These are phyloP conservation scores for Ilex paraguariensis DNA, from an alignment of 305 asterid genomes.

Conservation along the genomic window DNA sequence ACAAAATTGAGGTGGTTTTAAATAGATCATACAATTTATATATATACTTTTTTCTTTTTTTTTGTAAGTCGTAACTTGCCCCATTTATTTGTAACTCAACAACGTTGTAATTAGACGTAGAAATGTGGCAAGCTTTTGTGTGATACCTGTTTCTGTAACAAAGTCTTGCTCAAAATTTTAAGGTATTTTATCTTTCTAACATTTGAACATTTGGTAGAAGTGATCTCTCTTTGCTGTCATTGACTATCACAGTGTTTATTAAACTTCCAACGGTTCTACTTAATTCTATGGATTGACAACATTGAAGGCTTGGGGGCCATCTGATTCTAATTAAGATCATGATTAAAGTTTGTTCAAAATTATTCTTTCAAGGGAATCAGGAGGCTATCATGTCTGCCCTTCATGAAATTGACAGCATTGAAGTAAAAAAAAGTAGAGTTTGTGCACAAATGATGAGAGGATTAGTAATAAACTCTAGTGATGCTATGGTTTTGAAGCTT, in stretches of 20 bases:
- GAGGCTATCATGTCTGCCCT: conserved; percentile 25
- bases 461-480: no score
- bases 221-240: conserved; percentile 30
- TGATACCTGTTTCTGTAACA: no score
- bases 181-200: conserved; percentile 48
- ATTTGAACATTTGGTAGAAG: conserved; percentile 41
- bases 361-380: conserved; percentile 13
- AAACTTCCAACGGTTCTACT: conserved; percentile 17
- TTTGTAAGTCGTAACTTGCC: no score
- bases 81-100: no score
- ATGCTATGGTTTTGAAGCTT: no score
- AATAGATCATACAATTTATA: no score
- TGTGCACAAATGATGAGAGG: conserved; percentile 1
- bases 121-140: no score
- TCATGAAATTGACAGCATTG: conserved; percentile 40
- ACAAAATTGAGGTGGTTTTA: no score
- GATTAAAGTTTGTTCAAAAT: conserved; percentile 33
- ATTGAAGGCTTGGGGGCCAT: conserved; percentile 30
- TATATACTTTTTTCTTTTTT: no score
- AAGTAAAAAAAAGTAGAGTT: conserved; percentile 16
- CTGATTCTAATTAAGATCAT: conserved; percentile 28
- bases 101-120: no score
- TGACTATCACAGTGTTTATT: conserved; percentile 52
- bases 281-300: conserved; percentile 12
- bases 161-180: conserved; percentile 14